Conservation (phyloP, 192 early-diverging fungal species). For the Cetraspora pellucida region DNA sequence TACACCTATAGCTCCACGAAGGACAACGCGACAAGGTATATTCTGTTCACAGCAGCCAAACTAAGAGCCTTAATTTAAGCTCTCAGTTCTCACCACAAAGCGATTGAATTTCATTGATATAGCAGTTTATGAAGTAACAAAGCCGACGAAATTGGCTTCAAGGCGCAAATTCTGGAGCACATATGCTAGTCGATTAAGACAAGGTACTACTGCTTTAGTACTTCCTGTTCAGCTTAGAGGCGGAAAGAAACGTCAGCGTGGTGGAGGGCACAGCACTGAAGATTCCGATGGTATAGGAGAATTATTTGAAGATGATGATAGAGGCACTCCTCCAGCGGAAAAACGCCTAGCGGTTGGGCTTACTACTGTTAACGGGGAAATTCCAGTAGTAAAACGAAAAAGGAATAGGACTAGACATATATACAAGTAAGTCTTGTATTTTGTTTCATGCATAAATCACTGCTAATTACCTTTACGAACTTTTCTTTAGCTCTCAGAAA, state of each 20-base stretch:
- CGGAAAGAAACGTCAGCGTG: conserved; percentile 43
- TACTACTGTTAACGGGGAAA: conserved; percentile 45
- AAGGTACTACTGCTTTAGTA: conserved; percentile 55
- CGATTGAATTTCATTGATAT: neutral
- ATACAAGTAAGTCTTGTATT: conserved; percentile 38
- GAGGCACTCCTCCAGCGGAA: conserved; percentile 40
- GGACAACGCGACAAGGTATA: conserved; percentile 3
- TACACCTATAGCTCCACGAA: neutral
- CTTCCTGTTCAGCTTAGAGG: conserved; percentile 46
- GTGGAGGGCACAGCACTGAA: conserved; percentile 42
- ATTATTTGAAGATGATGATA: conserved; percentile 46
- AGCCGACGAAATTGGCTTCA: neutral
- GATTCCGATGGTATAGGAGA: conserved; percentile 54
- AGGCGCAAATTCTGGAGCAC: conserved; percentile 36
- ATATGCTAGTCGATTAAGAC: conserved; percentile 53
- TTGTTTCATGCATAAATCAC: neutral
- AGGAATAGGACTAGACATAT: conserved; percentile 43
- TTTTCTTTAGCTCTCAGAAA: conserved; percentile 37
- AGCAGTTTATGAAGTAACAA: neutral
- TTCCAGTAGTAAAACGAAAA: conserved; percentile 33
- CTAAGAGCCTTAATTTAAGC: neutral
- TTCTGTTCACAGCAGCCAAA: neutral
- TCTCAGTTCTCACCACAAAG: neutral
- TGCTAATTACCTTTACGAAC: neutral
- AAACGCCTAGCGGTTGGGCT: conserved; percentile 31